Evolutionary conservation across 768 basidiomycete genomes (phyloP).

Genomic region (Tephrocybe sp.): DNA sequence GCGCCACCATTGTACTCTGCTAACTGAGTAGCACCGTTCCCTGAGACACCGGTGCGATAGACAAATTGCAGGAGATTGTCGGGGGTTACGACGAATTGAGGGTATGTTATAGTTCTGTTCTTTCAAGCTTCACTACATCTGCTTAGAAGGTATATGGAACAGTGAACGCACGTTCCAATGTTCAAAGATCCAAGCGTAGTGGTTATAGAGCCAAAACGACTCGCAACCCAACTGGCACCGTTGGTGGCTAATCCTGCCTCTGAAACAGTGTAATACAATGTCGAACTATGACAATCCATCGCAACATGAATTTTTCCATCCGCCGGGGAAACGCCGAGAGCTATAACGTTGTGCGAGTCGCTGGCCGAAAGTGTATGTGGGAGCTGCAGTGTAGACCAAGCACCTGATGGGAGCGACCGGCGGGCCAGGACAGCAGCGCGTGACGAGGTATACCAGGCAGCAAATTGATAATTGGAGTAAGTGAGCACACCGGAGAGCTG

Average conservation of each 20-base stretch:
- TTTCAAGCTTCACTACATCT: not conserved
- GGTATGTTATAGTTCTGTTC: constrained; percentile 40
- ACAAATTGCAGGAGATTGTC: constrained; percentile 47
- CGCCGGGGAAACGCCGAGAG: constrained; percentile 40
- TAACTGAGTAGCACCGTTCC: constrained; percentile 44
- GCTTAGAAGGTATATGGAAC: not conserved
- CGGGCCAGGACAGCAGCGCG: constrained; percentile 38
- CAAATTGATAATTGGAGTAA: constrained; percentile 38
- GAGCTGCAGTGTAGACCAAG: constrained; percentile 41
- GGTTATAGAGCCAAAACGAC: constrained; percentile 38
- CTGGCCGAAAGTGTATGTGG: constrained; percentile 38
- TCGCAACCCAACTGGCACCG: constrained; percentile 41
- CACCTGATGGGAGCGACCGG: constrained; percentile 36
- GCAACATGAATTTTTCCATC: constrained; percentile 48
- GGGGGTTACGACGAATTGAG: constrained; percentile 46
- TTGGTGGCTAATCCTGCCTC: constrained; percentile 37
- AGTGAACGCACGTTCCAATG: constrained; percentile 36
- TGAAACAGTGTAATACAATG: constrained; percentile 41
- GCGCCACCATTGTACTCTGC: constrained; percentile 40
- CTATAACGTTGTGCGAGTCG: constrained; percentile 46
- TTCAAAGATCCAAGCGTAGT: constrained; percentile 39
- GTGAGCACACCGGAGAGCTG: constrained; percentile 41
- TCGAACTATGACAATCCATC: constrained; percentile 44
- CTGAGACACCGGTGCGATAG: constrained; percentile 45
- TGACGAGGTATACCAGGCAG: constrained; percentile 45